Evolutionary conservation across 805 yeast genomes (phyloP).

Genomic region (Priceomyces fermenticarens): DNA sequence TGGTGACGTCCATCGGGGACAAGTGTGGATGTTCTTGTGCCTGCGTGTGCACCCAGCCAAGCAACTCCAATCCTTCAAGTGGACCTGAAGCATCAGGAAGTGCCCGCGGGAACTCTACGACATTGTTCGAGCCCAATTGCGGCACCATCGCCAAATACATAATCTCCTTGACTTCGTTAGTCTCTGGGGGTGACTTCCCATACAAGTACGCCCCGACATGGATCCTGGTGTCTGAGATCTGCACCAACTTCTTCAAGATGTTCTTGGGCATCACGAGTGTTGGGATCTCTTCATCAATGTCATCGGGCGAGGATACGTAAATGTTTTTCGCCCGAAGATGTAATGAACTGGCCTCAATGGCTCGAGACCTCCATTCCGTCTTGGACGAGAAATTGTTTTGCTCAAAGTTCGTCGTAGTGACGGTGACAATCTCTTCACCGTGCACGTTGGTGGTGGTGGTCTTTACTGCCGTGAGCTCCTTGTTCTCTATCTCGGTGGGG

Average conservation of each 20-base stretch:
- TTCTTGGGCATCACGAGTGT: slow-evolving; percentile 85
- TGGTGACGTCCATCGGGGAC: slow-evolving; percentile 68
- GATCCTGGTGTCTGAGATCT: slow-evolving; percentile 73
- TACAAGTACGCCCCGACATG: slow-evolving; percentile 80
- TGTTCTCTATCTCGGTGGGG: slow-evolving; percentile 39
- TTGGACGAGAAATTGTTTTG: slow-evolving; percentile 78
- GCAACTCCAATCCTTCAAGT: slow-evolving; percentile 56
- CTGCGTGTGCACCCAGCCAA: slow-evolving; percentile 96
- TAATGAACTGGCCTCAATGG: slow-evolving; percentile 72
- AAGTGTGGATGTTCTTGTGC: slow-evolving; percentile 60
- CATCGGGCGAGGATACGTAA: slow-evolving; percentile 63
- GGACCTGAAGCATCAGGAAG: slow-evolving; percentile 37
- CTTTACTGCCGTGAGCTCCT: slow-evolving; percentile 70
- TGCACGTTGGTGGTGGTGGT: slow-evolving; percentile 86
- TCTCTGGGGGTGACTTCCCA: slow-evolving; percentile 77
- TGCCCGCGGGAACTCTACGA: slow-evolving; percentile 57
- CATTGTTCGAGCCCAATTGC: slow-evolving; percentile 72
- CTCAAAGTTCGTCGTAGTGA: slow-evolving; percentile 86
- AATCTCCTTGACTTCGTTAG: slow-evolving; percentile 78
- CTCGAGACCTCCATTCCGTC: slow-evolving; percentile 88
- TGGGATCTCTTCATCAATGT: slow-evolving; percentile 41
- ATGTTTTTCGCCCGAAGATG: slow-evolving; percentile 70
- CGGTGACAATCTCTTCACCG: slow-evolving; percentile 94
- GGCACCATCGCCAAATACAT: slow-evolving; percentile 76
- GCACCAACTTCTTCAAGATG: slow-evolving; percentile 70